phyloP scores from a whole-genome alignment of 176 grass and related monocot species.

The Musa troglodytarum region DNA sequence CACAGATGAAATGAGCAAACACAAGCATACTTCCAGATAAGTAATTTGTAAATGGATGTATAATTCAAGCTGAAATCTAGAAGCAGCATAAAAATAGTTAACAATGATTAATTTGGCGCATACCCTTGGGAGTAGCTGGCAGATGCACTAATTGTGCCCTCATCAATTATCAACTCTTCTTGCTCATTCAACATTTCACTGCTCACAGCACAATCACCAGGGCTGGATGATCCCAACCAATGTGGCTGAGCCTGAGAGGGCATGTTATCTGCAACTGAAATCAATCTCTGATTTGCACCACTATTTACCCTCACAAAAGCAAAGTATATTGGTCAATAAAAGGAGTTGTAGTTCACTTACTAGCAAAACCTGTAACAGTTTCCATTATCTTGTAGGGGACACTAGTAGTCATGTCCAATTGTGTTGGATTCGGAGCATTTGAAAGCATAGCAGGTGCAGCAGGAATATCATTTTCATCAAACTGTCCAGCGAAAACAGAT shows the following conservation, averaged over 20 bases:
- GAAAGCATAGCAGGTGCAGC: conserved; percentile 46
- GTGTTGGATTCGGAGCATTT: conserved; percentile 36
- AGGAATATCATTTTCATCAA: conserved; percentile 36
- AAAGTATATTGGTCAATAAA: background rate
- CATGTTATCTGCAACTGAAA: conserved; percentile 44
- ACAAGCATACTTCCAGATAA: background rate
- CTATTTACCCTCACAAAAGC: conserved; percentile 5
- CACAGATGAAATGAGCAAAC: background rate
- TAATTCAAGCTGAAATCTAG: background rate
- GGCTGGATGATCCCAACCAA: conserved; percentile 38
- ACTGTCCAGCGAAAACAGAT: conserved; percentile 47
- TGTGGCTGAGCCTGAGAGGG: conserved; percentile 43
- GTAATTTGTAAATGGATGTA: background rate
- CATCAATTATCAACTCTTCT: conserved; percentile 60
- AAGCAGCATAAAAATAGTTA: background rate
- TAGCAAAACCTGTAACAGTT: conserved; percentile 33
- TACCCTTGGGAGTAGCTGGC: conserved; percentile 84
- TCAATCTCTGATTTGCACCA: conserved; percentile 17
- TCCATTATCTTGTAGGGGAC: conserved; percentile 42
- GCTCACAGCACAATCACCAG: conserved; percentile 48
- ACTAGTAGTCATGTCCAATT: conserved; percentile 38
- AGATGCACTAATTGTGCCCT: conserved; percentile 75
- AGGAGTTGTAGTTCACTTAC: conserved; percentile 27
- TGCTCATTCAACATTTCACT: conserved; percentile 44
- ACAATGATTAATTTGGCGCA: conserved; percentile 14